Conservation (phyloP, 2,329 filamentous ascomycete species). For the Aspergillus melleus region DNA sequence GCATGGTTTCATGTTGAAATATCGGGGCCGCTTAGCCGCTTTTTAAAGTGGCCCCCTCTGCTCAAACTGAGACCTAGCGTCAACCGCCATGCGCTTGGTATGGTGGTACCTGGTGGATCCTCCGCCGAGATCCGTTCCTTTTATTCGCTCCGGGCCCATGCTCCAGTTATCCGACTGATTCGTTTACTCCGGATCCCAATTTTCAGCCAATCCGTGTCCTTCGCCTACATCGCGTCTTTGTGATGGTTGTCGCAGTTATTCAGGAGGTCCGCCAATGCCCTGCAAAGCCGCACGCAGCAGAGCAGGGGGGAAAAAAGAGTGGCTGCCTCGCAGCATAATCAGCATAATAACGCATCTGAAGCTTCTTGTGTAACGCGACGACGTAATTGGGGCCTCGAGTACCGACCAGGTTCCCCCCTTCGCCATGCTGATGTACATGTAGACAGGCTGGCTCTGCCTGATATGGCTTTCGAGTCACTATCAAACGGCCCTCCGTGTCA, state of each 20-base stretch:
- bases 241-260: conserved; percentile 2
- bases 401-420: not conserved
- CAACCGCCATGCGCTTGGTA: conserved; percentile 14
- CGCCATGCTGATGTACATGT: not conserved
- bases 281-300: not conserved
- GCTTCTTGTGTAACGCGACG: not conserved
- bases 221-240: not conserved
- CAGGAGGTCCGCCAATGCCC: not conserved
- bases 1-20: conserved; percentile 24
- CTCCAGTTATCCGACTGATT: conserved; percentile 4
- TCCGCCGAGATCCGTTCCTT: conserved; percentile 2
- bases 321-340: not conserved
- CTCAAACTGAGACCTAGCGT: conserved; percentile 25
- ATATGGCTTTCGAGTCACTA: not conserved
- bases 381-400: not conserved
- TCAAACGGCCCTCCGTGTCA: conserved; percentile 18
- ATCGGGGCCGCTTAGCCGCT: conserved; percentile 6
- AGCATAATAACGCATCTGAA: not conserved
- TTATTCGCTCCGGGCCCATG: conserved; percentile 1
- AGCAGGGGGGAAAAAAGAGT: not conserved
- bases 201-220: conserved; percentile 4
- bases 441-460: not conserved
- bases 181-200: conserved; percentile 5
- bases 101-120: conserved; percentile 11
- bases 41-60: conserved; percentile 9